These are phyloP conservation scores for Naematelia aurantialba DNA, from an alignment of 768 basidiomycete species.

Conservation along the genomic window DNA sequence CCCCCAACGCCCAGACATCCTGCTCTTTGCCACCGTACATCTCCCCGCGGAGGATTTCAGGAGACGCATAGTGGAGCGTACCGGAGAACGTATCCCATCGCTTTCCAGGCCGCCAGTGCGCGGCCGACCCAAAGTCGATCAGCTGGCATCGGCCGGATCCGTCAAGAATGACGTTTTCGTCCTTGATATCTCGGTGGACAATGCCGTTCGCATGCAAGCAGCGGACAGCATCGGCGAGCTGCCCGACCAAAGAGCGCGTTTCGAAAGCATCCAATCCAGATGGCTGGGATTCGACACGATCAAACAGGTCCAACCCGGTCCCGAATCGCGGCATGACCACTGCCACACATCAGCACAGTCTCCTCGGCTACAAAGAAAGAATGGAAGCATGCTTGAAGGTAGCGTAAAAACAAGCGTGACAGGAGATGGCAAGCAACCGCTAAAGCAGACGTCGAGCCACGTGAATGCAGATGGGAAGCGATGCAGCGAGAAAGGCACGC, in stretches of 20 bases:
- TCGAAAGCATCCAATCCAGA: conserved; percentile 71
- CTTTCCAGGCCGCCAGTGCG: conserved; percentile 53
- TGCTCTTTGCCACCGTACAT: conserved; percentile 94
- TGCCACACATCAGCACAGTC: conserved; percentile 11
- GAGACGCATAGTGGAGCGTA: conserved; percentile 79
- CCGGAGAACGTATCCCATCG: conserved; percentile 55
- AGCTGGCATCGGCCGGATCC: conserved; percentile 77
- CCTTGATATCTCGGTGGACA: conserved; percentile 97
- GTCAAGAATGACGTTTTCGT: conserved; percentile 69
- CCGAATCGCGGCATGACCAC: conserved; percentile 68
- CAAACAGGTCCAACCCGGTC: conserved; percentile 77
- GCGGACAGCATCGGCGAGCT: conserved; percentile 81
- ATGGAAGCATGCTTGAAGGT: not conserved
- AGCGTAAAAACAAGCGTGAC: too few relatives aligned
- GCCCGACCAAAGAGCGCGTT: conserved; percentile 80
- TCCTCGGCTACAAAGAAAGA: too few relatives aligned
- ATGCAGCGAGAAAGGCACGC: conserved; percentile 12
- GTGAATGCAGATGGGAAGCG: not conserved
- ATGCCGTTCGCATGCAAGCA: conserved; percentile 89
- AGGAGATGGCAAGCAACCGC: too few relatives aligned
- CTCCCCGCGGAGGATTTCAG: conserved; percentile 92
- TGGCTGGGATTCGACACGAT: conserved; percentile 85
- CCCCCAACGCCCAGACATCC: conserved; percentile 97
- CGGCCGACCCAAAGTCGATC: conserved; percentile 88
- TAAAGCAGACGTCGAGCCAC: too few relatives aligned